These are phyloP conservation scores for Mucuna pruriens DNA, from an alignment of 306 rosid species.

Conservation along the genomic window DNA sequence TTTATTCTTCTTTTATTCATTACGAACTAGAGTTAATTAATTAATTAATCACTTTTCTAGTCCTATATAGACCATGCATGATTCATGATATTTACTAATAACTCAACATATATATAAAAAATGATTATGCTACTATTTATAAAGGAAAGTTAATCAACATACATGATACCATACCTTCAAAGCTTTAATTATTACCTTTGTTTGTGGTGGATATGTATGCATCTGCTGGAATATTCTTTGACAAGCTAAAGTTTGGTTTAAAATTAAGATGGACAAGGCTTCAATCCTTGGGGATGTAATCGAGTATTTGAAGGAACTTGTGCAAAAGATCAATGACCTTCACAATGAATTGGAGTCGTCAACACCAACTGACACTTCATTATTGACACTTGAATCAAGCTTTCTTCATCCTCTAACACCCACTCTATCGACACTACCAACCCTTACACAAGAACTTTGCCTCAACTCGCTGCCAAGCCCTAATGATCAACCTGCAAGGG, in stretches of 20 bases:
- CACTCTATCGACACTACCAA: slow-evolving; percentile 63
- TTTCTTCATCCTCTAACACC: slow-evolving; percentile 82
- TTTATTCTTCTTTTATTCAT: not conserved
- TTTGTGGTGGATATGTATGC: slow-evolving; percentile 9
- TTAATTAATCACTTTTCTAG: not conserved
- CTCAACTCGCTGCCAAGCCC: slow-evolving; percentile 82
- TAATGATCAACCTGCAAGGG: slow-evolving; percentile 81
- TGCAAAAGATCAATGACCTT: slow-evolving; percentile 82
- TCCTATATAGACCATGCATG: not conserved
- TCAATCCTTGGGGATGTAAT: slow-evolving; percentile 97
- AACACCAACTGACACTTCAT: slow-evolving; percentile 61
- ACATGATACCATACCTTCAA: not conserved
- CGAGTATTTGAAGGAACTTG: slow-evolving; percentile 88
- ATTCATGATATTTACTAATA: not conserved
- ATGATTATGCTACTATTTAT: not conserved
- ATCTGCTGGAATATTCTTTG: not conserved
- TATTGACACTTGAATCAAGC: slow-evolving; percentile 68
- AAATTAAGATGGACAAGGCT: slow-evolving; percentile 91
- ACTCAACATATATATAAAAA: not conserved
- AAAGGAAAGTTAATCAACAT: not conserved
- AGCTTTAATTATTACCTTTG: not conserved
- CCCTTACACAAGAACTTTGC: slow-evolving; percentile 79
- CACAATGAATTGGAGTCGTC: slow-evolving; percentile 87
- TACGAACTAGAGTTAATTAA: not conserved
- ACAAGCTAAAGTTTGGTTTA: not conserved